These are phyloP conservation scores for Lactifluus rugatus DNA, from an alignment of 768 basidiomycete genomes.

Conservation along the genomic window DNA sequence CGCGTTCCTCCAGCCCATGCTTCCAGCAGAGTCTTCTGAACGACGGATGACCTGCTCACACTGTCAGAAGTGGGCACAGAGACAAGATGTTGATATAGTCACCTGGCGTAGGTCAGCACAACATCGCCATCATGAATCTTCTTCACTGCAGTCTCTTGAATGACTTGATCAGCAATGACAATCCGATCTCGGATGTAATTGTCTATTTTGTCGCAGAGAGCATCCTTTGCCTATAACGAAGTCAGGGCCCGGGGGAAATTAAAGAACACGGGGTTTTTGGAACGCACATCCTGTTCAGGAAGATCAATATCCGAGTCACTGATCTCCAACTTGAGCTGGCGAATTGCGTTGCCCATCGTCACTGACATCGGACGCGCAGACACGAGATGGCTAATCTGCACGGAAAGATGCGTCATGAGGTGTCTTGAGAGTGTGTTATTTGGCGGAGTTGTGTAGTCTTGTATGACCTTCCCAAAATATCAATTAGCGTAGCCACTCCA, in stretches of 20 bases:
- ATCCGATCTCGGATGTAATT: slow-evolving; percentile 92
- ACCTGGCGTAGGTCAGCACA: slow-evolving; percentile 91
- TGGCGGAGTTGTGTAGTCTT: slow-evolving; percentile 80
- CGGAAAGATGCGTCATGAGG: slow-evolving; percentile 84
- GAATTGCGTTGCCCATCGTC: slow-evolving; percentile 90
- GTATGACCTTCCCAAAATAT: slow-evolving; percentile 56
- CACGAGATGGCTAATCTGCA: slow-evolving; percentile 86
- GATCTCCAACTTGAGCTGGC: slow-evolving; percentile 92
- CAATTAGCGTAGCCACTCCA: slow-evolving; percentile 1
- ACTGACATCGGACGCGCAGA: slow-evolving; percentile 84
- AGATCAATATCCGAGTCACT: slow-evolving; percentile 86
- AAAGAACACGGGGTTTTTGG: slow-evolving; percentile 2
- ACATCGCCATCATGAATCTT: slow-evolving; percentile 95
- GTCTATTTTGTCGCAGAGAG: slow-evolving; percentile 76
- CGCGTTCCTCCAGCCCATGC: slow-evolving; percentile 64
- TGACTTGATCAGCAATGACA: slow-evolving; percentile 86
- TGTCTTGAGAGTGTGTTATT: slow-evolving; percentile 84
- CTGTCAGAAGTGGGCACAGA: slow-evolving; percentile 3
- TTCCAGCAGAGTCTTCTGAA: slow-evolving; percentile 77
- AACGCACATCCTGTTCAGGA: slow-evolving; percentile 84
- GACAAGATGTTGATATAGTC: not conserved
- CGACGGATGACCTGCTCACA: slow-evolving; percentile 75
- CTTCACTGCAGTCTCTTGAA: slow-evolving; percentile 75
- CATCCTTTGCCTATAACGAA: slow-evolving; percentile 67
- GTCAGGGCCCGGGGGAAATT: not conserved